Percentiles rank a stretch among this genome's conserved stretches.
phyloP scores from a whole-genome alignment of 495 filamentous ascomycete species.

The Xylaria castorea region DNA sequence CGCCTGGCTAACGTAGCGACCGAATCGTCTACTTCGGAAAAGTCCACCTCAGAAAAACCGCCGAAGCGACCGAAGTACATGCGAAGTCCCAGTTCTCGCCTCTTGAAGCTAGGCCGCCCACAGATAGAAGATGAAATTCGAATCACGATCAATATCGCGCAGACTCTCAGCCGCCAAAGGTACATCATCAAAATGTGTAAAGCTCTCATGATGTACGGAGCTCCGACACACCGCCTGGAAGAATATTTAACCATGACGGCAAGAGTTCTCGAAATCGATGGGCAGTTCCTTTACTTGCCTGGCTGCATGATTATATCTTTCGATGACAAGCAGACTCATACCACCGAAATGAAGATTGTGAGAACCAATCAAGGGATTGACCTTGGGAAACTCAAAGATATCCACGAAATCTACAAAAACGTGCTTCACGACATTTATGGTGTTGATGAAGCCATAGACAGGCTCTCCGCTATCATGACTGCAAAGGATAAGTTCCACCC shows the following conservation, averaged over 20 bases:
- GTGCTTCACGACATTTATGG: constrained; percentile 88
- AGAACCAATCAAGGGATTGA: constrained; percentile 78
- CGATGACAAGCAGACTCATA: constrained; percentile 87
- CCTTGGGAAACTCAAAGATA: constrained; percentile 81
- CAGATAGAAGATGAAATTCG: constrained; percentile 69
- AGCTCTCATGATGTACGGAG: constrained; percentile 85
- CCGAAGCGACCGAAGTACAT: constrained; percentile 51
- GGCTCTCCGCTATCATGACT: constrained; percentile 70
- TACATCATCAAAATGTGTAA: constrained; percentile 87
- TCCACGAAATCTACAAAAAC: constrained; percentile 90
- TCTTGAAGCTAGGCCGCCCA: constrained; percentile 49
- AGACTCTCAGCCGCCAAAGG: constrained; percentile 77
- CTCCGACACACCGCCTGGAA: constrained; percentile 78
- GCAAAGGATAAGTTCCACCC: constrained; percentile 67
- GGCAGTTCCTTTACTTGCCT: constrained; percentile 90
- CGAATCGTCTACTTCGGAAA: constrained; percentile 38
- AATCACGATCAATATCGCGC: constrained; percentile 90
- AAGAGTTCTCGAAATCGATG: constrained; percentile 86
- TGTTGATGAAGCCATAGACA: constrained; percentile 79
- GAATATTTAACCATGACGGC: constrained; percentile 91
- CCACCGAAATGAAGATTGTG: constrained; percentile 91
- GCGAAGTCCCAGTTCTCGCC: constrained; percentile 44
- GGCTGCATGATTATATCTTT: constrained; percentile 97
- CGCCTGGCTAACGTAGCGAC: constrained; percentile 54
- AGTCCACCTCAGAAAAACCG: constrained; percentile 21